Evolutionary conservation across 805 yeast species (phyloP).

Genomic region (Sungouiella blattae): DNA sequence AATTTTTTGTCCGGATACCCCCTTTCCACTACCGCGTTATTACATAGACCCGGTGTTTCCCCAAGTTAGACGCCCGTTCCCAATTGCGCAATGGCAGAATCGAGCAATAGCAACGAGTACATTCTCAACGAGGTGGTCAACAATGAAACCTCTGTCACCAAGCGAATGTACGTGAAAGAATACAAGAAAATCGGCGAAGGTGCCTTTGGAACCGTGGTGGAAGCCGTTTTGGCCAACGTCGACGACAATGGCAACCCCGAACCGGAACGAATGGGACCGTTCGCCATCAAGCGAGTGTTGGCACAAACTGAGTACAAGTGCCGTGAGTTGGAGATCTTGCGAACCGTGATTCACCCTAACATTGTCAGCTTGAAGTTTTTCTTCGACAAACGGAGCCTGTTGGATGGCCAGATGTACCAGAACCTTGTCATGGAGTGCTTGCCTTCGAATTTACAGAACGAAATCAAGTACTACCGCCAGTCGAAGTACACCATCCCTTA

Average conservation of each 20-base stretch:
- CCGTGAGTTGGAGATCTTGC: slow-evolving; percentile 72
- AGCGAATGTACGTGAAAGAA: slow-evolving; percentile 67
- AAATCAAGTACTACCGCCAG: slow-evolving; percentile 65
- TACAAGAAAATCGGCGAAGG: slow-evolving; percentile 80
- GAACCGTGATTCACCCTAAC: slow-evolving; percentile 77
- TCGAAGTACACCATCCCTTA: slow-evolving; percentile 62
- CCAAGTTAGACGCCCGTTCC: no score
- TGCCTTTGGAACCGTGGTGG: slow-evolving; percentile 82
- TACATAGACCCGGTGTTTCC: no score
- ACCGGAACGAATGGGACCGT: slow-evolving; percentile 66
- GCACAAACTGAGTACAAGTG: slow-evolving; percentile 85
- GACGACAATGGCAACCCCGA: slow-evolving; percentile 17
- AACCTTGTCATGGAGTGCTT: slow-evolving; percentile 85
- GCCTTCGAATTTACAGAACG: slow-evolving; percentile 75
- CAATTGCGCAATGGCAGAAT: background rate
- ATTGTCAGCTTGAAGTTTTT: slow-evolving; percentile 66
- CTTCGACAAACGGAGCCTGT: slow-evolving; percentile 62
- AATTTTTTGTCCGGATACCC: no score
- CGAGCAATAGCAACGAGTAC: slow-evolving; percentile 25
- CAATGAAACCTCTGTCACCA: slow-evolving; percentile 48
- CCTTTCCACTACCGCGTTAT: no score
- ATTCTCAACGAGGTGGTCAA: slow-evolving; percentile 49
- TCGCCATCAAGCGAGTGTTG: slow-evolving; percentile 79
- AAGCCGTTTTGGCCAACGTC: slow-evolving; percentile 52
- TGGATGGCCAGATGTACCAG: slow-evolving; percentile 67